Evolutionary conservation across 257 asterid species (phyloP).

Genomic region (Eustoma russellianum): DNA sequence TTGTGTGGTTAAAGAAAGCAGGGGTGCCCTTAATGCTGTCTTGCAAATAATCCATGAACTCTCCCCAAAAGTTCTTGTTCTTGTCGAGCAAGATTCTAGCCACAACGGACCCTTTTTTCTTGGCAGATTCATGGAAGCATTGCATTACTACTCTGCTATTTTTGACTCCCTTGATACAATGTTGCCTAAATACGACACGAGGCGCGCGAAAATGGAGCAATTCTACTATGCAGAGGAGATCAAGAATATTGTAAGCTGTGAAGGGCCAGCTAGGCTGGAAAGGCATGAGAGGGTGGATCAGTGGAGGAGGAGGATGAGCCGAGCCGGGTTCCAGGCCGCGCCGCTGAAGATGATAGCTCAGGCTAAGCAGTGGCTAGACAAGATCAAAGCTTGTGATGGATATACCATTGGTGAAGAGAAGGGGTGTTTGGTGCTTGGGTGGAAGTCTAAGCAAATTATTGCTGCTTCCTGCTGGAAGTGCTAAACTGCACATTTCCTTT

Average conservation of each 20-base stretch:
- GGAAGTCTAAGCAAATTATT: constrained; percentile 83
- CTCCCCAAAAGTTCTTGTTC: constrained; percentile 47
- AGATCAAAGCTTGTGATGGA: constrained; percentile 45
- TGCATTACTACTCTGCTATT: constrained; percentile 70
- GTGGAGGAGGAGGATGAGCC: constrained; percentile 88
- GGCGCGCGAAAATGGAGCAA: constrained; percentile 71
- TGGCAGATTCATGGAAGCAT: constrained; percentile 78
- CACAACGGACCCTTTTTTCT: constrained; percentile 79
- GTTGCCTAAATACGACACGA: constrained; percentile 68
- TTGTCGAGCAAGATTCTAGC: constrained; percentile 81
- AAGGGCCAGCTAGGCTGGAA: constrained; percentile 76
- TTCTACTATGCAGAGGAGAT: constrained; percentile 80
- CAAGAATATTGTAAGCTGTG: constrained; percentile 78
- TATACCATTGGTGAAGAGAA: constrained; percentile 71
- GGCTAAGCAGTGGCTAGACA: constrained; percentile 58
- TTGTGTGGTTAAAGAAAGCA: constrained; percentile 74
- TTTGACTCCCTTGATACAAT: constrained; percentile 71
- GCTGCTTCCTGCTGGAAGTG: constrained; percentile 95
- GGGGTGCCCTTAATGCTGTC: constrained; percentile 67
- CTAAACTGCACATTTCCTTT: constrained; percentile 15
- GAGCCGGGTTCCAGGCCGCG: constrained; percentile 62
- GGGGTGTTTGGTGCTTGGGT: constrained; percentile 73
- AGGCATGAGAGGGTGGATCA: constrained; percentile 82
- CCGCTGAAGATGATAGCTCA: constrained; percentile 54
- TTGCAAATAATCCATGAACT: constrained; percentile 50